Evolutionary conservation across 2,329 filamentous ascomycete species (phyloP).

Genomic region (Verticillium klebahnii): DNA sequence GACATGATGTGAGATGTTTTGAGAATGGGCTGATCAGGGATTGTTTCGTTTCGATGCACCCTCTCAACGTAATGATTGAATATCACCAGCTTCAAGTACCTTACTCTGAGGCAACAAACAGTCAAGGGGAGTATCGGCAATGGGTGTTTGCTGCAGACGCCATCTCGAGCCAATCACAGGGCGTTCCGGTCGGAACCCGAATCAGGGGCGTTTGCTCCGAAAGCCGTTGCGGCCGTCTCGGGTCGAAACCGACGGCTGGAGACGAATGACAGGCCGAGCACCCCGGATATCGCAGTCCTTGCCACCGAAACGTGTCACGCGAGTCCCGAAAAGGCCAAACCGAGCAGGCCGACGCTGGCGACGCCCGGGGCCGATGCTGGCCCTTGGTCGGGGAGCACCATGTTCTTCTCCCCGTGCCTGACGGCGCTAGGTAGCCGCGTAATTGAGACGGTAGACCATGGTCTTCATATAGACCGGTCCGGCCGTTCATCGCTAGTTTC

Average conservation of each 20-base stretch:
- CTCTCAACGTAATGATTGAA: not conserved
- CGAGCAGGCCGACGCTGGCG: not conserved
- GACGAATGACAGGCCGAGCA: not conserved
- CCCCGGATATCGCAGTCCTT: not conserved
- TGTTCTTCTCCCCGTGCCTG: not conserved
- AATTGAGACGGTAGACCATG: not conserved
- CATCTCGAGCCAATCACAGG: conserved; percentile 12
- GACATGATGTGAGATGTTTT: not conserved
- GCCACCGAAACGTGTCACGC: not conserved
- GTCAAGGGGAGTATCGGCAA: not conserved
- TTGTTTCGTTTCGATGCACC: not conserved
- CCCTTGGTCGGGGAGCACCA: not conserved
- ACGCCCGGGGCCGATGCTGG: not conserved
- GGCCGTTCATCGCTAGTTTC: not conserved
- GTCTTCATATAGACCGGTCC: not conserved
- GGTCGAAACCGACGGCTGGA: not conserved
- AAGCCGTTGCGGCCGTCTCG: not conserved
- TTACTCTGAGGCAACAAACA: not conserved
- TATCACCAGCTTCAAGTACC: not conserved
- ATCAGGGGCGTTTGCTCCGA: not conserved
- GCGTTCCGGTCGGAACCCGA: conserved; percentile 16
- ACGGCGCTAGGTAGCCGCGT: not conserved
- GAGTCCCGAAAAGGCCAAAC: too few species aligned
- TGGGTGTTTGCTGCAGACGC: not conserved
- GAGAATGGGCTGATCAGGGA: not conserved